Conservation (phyloP, 352 stramenopile species). For the Globisporangium carolinianum region DNA sequence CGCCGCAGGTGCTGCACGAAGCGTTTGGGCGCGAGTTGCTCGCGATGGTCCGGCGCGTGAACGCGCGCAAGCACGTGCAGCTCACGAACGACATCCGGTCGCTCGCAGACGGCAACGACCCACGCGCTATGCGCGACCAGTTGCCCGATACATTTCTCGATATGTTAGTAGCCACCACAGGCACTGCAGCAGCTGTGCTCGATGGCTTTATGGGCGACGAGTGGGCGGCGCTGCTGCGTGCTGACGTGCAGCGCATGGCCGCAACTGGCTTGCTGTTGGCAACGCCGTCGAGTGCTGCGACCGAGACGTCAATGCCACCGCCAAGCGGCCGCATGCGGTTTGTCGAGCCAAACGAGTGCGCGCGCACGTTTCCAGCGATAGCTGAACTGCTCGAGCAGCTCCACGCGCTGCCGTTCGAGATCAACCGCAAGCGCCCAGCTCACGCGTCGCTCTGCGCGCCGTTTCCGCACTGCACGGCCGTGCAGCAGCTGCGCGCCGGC, state of each 20-base stretch:
- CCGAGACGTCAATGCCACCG: too few species aligned
- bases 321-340: slow-evolving; percentile 43
- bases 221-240: slow-evolving; percentile 54
- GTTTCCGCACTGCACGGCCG: slow-evolving; percentile 53
- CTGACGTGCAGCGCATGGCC: slow-evolving; percentile 60
- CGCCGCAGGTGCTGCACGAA: slow-evolving; percentile 78
- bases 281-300: slow-evolving; percentile 1
- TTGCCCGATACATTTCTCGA: slow-evolving; percentile 45
- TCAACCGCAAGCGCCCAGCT: slow-evolving; percentile 60
- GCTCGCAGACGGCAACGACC: slow-evolving; percentile 42
- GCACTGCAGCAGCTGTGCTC: slow-evolving; percentile 38
- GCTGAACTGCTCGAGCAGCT: slow-evolving; percentile 71
- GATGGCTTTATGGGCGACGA: slow-evolving; percentile 80
- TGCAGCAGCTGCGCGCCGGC: slow-evolving; percentile 36
- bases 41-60: slow-evolving; percentile 79
- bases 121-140: slow-evolving; percentile 64
- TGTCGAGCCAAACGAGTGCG: slow-evolving; percentile 48
- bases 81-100: slow-evolving; percentile 58
- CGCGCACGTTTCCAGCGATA: slow-evolving; percentile 52
- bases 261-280: slow-evolving; percentile 44
- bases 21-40: slow-evolving; percentile 79
- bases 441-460: slow-evolving; percentile 49
- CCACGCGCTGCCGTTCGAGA: slow-evolving; percentile 70
- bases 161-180: slow-evolving; percentile 17
- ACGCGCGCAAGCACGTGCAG: slow-evolving; percentile 71